Conservation (phyloP, 1,139 yeast genomes). For the Geotrichum macrosporum region DNA sequence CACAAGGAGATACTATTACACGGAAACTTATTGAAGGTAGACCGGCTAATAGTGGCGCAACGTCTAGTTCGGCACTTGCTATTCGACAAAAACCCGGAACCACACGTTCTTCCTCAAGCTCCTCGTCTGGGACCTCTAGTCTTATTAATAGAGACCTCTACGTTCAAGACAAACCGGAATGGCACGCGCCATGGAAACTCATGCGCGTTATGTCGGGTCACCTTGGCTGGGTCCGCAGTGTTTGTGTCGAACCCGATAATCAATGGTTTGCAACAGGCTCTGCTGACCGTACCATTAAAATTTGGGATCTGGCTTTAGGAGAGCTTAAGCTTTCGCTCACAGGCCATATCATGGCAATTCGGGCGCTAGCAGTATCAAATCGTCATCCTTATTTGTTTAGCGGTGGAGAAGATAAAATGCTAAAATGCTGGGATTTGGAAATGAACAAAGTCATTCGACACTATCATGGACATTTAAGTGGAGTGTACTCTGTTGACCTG, state of each 20-base stretch:
- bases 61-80: constrained; percentile 24
- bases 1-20: constrained; percentile 14
- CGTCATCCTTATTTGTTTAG: constrained; percentile 85
- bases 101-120: background rate
- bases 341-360: constrained; percentile 87
- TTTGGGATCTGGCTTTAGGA: constrained; percentile 85
- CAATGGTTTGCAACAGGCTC: constrained; percentile 92
- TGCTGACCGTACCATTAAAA: constrained; percentile 78
- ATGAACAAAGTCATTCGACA: constrained; percentile 75
- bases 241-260: constrained; percentile 80
- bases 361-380: constrained; percentile 67
- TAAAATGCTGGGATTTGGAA: constrained; percentile 97
- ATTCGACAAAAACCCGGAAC: constrained; percentile 11
- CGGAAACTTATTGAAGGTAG: constrained; percentile 25
- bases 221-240: constrained; percentile 83
- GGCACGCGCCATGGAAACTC: constrained; percentile 68
- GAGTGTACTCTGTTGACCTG: constrained; percentile 74
- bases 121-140: constrained; percentile 2
- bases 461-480: constrained; percentile 91
- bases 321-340: constrained; percentile 68
- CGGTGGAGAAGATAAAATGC: constrained; percentile 89
- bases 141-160: constrained; percentile 20
- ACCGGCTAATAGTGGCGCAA: constrained; percentile 20
- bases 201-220: constrained; percentile 81
- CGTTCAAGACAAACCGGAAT: constrained; percentile 38